phyloP scores from a whole-genome alignment of 352 stramenopile species.

The Globisporangium paddicum region DNA sequence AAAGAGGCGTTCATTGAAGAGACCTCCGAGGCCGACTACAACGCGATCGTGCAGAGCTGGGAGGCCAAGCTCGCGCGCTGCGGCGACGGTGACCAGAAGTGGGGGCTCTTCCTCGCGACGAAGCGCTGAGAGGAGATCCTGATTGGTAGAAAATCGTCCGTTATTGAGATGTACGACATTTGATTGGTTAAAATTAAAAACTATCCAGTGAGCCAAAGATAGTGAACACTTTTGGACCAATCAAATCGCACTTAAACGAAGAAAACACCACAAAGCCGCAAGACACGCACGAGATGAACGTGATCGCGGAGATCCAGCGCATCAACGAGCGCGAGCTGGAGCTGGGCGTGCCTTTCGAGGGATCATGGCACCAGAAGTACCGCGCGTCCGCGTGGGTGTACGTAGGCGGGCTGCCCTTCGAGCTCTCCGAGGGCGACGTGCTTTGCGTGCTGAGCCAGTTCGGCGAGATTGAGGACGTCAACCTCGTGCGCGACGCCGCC shows the following conservation, averaged over 20 bases:
- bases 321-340: constrained; percentile 82
- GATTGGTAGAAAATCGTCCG: no score
- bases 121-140: neutral
- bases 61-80: constrained; percentile 57
- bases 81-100: constrained; percentile 58
- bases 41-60: constrained; percentile 58
- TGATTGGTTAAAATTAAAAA: no score
- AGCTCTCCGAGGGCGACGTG: constrained; percentile 95
- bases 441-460: constrained; percentile 89
- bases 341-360: constrained; percentile 59
- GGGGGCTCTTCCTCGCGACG: constrained; percentile 15
- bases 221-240: no score
- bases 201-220: no score
- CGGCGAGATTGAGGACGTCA: constrained; percentile 94
- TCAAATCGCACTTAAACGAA: no score
- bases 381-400: constrained; percentile 96
- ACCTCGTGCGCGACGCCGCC: constrained; percentile 94
- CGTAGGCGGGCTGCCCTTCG: constrained; percentile 89
- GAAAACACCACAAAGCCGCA: neutral
- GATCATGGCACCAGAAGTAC: constrained; percentile 87
- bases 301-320: constrained; percentile 77
- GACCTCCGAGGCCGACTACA: constrained; percentile 52
- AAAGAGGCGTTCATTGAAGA: constrained; percentile 7
- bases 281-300: constrained; percentile 45
- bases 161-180: no score